Base-by-base conservation (phyloP, 2,329 filamentous ascomycete species). In the Waltergamsia citrina region DNA sequence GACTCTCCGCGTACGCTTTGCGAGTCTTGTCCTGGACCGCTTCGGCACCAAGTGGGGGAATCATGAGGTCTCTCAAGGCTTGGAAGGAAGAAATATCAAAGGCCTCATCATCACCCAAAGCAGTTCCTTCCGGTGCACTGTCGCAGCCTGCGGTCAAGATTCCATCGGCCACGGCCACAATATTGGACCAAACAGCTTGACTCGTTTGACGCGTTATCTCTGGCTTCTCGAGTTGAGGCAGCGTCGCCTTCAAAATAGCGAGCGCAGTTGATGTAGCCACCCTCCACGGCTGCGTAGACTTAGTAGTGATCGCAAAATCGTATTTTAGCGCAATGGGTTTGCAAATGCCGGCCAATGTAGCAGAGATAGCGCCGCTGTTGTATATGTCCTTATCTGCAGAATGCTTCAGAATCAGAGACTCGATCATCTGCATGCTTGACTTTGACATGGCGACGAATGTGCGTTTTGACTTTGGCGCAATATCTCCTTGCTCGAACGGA, bases 401-500 rank as follows among this genome's bases (percentile, higher is more conserved):
- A 41, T 85, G 77, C 12, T 64, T 58, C 4, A 75, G 56, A 4
- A 81, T 62, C 3, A 85, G 58, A 0, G 59, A 60, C 41, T 82
- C 68, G 3, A 93, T 56, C 29, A 86, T 71, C 3, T 69, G 62
- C 70, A 94, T 92, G 38, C 81, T 78, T 15, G 75, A 74, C 54
- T 92, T 94, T 2, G 88, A 86, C 50, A 96, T 74, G 22, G 92
- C 90, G 36, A 98, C 78, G 50, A 87, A 96, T 0, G 86, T 94
- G 6, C 85, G 82, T 37, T 76, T 76, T 33, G 60, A 49, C 2
- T 49, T 43, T 10, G 61, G 55, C 40, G 55, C 16, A 39, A 48
- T 14, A 14, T 15, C 35, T 37, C 60, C 48, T 37, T 57, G 52
- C 1, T 63, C 56, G 44, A 85, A 88, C 2, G 85, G 81, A 22